Evolutionary conservation across 2,329 filamentous ascomycete genomes (phyloP), one percentile per base, ranked within the genome.

Genomic region (Monosporascus ibericus): DNA sequence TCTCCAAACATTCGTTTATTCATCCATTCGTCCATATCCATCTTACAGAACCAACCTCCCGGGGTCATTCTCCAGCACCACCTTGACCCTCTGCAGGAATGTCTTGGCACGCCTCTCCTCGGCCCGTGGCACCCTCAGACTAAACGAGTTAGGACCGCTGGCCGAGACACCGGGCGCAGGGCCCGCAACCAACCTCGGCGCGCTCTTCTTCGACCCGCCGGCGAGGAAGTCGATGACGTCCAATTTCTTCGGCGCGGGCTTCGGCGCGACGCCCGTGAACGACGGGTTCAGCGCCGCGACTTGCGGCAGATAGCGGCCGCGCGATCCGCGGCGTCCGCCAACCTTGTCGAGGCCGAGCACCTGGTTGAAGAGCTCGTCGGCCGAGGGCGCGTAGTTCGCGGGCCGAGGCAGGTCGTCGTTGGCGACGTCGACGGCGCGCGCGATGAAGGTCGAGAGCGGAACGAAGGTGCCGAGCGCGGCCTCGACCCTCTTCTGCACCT

Each of bases 81-180:
- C 74, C 82, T 96, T 96, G 65, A 96, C 81, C 62, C 90, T 83
- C 72, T 92, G 87, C 58, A 99, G 71, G 74, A 96, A 99, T 11
- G 86, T 78, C 64, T 82, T 79, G 15, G 90, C 94, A 63, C 91
- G 80, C 74, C 85, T 82, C 79, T 92, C 88, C 69, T 99, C 94
- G 8, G 81, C 82, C 71, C 81, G 84, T 39, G 87, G 84, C 20
- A 95, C 92, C 27, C 78, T 85, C 49, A 99, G 74, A 63, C 84
- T 92, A 68, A 97, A 95, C 0, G 92, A 75, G 67, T 95, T 95
- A 51, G 82, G 73, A 15, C 85, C 81, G 3, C 75, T 73, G 6
- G 39, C 18, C 18, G 77, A 77, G 14, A 81, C 63, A 5, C 77
- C 30, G 30, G 30, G 30, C 30, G 11, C 9, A 11, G 30, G 30